Conservation (phyloP, 148 eudicot species). For the Bassia scoparia region DNA sequence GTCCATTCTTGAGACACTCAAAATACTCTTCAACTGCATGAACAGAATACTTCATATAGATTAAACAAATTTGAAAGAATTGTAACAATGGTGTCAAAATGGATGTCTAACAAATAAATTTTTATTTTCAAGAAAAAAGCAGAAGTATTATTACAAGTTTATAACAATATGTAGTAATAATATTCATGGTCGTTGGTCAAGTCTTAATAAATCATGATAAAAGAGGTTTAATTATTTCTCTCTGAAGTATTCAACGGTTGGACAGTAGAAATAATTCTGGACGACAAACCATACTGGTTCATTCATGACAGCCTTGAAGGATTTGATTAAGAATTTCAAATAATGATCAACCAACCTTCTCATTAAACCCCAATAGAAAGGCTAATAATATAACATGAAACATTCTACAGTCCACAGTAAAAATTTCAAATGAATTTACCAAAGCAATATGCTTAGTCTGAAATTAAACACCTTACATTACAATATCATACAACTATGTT, state of each 20-base stretch:
- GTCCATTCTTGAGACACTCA: conserved; percentile 67
- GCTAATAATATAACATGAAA: too few species aligned
- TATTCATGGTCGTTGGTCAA: not conserved
- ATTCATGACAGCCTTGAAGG: not conserved
- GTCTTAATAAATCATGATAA: not conserved
- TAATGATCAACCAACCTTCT: not conserved
- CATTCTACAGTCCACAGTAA: too few species aligned
- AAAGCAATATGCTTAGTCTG: not conserved
- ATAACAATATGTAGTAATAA: not conserved
- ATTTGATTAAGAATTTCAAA: not conserved
- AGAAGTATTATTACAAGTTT: not conserved
- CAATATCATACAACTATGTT: not conserved
- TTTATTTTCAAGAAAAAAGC: not conserved
- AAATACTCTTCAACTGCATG: conserved; percentile 67
- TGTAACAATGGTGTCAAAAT: not conserved
- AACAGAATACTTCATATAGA: not conserved
- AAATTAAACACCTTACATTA: not conserved
- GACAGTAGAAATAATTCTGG: not conserved
- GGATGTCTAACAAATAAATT: not conserved
- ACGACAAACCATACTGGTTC: not conserved
- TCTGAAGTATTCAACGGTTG: not conserved
- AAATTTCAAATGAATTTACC: not conserved
- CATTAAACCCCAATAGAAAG: not conserved
- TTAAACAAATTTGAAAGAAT: not conserved
- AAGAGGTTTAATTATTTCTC: not conserved